Evolutionary conservation across 176 grass and related monocot genomes (phyloP).

Genomic region (Alloteropsis semialata): DNA sequence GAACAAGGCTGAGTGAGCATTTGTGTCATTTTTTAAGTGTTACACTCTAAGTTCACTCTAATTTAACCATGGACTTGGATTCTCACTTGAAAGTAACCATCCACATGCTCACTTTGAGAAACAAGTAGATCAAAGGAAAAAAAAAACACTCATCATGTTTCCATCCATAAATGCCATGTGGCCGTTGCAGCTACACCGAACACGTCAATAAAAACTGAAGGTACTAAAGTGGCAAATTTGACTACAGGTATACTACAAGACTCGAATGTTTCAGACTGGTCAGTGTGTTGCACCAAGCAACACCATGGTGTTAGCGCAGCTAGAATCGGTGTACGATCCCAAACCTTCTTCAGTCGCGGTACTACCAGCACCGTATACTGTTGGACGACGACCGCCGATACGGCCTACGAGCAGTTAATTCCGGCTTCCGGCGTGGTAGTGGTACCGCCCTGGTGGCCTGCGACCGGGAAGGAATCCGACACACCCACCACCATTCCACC

Average conservation of each 20-base stretch:
- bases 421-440: no score
- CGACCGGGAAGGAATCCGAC: background rate
- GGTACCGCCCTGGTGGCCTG: background rate
- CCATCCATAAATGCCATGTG: background rate
- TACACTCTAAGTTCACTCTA: no score
- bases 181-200: background rate
- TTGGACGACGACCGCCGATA: background rate
- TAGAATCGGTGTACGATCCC: background rate
- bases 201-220: background rate
- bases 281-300: background rate
- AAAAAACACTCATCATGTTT: no score
- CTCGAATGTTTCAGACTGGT: background rate
- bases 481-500: constrained; percentile 16
- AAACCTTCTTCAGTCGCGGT: background rate
- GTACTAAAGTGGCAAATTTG: background rate
- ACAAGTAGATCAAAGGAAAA: no score
- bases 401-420: constrained; percentile 18
- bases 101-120: no score
- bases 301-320: no score
- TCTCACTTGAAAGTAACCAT: no score
- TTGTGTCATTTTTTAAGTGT: no score
- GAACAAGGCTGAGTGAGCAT: no score
- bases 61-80: no score
- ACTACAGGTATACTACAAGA: background rate
- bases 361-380: background rate